Evolutionary conservation across 2,329 filamentous ascomycete genomes (phyloP).

Genomic region (Ampelomyces quisqualis): DNA sequence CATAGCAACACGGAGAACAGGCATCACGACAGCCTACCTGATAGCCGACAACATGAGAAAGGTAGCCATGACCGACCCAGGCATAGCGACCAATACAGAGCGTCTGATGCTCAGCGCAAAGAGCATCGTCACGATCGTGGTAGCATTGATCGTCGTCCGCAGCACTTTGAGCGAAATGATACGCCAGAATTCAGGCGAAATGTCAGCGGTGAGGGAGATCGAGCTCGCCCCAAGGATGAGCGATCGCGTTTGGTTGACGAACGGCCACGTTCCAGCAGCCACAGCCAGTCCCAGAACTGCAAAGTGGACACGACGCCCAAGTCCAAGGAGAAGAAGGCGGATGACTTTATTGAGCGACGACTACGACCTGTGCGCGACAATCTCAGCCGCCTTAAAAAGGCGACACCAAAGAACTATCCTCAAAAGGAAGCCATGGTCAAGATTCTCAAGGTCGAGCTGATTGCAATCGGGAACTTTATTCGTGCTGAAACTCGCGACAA

Average conservation of each 20-base stretch:
- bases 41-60: conserved; percentile 34
- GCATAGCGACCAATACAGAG: conserved; percentile 41
- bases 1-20: conserved; percentile 42
- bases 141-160: conserved; percentile 43
- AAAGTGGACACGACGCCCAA: conserved; percentile 33
- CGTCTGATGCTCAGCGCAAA: conserved; percentile 34
- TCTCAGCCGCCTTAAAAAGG: conserved; percentile 60
- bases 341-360: conserved; percentile 55
- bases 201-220: conserved; percentile 47
- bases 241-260: conserved; percentile 49
- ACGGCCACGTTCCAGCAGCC: conserved; percentile 41
- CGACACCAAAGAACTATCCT: conserved; percentile 63
- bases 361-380: conserved; percentile 62
- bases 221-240: conserved; percentile 10
- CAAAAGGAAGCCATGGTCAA: conserved; percentile 63
- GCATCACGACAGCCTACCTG: conserved; percentile 34
- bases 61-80: conserved; percentile 31
- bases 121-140: conserved; percentile 43
- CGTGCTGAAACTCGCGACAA: conserved; percentile 50
- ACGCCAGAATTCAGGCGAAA: conserved; percentile 50
- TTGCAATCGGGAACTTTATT: conserved; percentile 64
- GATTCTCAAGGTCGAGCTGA: conserved; percentile 62
- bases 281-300: conserved; percentile 47
- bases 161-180: conserved; percentile 38
- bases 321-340: conserved; percentile 33